A percentile compares a stretch with the other conserved stretches of the same genome.
These are phyloP conservation scores for Pythium oligandrum DNA, from an alignment of 352 stramenopile species.

Conservation along the genomic window DNA sequence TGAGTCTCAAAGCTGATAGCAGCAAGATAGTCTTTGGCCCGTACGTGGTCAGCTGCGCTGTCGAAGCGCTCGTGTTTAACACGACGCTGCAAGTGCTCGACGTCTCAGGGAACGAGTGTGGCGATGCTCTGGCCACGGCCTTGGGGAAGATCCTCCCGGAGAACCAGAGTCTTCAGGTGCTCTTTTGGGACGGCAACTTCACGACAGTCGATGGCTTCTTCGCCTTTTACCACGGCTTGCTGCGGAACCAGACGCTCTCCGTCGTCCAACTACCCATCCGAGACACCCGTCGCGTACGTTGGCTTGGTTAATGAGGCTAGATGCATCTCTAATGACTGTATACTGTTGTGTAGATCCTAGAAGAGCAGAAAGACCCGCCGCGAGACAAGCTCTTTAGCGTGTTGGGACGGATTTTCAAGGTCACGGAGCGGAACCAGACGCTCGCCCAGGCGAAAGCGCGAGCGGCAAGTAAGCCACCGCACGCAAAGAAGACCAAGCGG, in stretches of 20 bases:
- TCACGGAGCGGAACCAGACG: conserved; percentile 59
- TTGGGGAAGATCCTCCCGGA: conserved; percentile 40
- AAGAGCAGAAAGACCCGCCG: conserved; percentile 60
- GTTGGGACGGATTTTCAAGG: conserved; percentile 68
- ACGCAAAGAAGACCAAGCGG: conserved; percentile 15
- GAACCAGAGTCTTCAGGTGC: conserved; percentile 52
- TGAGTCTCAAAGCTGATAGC: conserved; percentile 45
- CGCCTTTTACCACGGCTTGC: conserved; percentile 53
- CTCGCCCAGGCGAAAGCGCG: conserved; percentile 1
- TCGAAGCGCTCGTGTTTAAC: conserved; percentile 38
- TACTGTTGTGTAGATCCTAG: conserved; percentile 41
- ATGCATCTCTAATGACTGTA: too few species aligned
- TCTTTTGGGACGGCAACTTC: conserved; percentile 80
- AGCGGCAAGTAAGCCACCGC: conserved; percentile 5
- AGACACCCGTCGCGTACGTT: conserved; percentile 59
- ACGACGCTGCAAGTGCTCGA: conserved; percentile 57
- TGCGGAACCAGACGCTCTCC: conserved; percentile 52
- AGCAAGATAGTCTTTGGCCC: conserved; percentile 47
- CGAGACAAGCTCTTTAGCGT: conserved; percentile 70
- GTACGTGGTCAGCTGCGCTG: conserved; percentile 36
- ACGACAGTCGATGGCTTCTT: conserved; percentile 67
- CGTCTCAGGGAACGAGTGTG: conserved; percentile 68
- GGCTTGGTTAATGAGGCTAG: too few species aligned
- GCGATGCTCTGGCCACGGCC: conserved; percentile 44
- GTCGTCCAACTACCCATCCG: conserved; percentile 79